These are phyloP conservation scores for Fusarium sambucinum DNA, from an alignment of 2,329 filamentous ascomycete species.

Conservation along the genomic window DNA sequence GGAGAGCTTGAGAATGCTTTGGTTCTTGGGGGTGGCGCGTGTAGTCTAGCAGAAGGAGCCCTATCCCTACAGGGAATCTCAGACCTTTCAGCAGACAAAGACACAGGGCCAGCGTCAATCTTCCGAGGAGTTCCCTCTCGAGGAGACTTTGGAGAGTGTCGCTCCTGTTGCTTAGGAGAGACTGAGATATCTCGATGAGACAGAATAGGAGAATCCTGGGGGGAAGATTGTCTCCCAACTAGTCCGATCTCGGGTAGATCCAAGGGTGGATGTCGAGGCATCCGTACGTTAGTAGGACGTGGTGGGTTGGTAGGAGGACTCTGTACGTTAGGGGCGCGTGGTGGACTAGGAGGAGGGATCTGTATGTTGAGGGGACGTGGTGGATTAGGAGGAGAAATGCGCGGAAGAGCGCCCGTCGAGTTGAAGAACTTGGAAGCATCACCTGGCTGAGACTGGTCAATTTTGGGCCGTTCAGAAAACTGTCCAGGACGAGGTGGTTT, in stretches of 20 bases:
- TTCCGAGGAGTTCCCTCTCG: not conserved
- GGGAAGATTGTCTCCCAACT: not conserved
- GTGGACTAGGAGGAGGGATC: not conserved
- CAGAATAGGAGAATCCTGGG: not conserved
- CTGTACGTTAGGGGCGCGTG: not conserved
- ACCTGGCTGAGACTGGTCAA: slow-evolving; percentile 4
- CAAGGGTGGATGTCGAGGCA: slow-evolving; percentile 12
- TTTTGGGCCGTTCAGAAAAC: slow-evolving; percentile 37
- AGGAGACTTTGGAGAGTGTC: not conserved
- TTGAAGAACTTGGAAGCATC: slow-evolving; percentile 3
- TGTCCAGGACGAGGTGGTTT: slow-evolving; percentile 40
- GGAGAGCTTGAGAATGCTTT: not conserved
- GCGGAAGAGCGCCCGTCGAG: not conserved
- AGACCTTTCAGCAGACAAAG: not conserved
- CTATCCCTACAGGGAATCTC: not conserved
- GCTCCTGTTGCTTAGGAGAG: not conserved
- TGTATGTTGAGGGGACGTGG: not conserved
- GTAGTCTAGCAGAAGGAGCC: not conserved
- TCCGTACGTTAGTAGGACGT: not conserved
- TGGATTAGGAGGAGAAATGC: not conserved
- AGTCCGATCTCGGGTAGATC: slow-evolving; percentile 39
- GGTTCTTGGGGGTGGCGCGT: not conserved
- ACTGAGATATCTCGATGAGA: not conserved
- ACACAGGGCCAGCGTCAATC: not conserved
- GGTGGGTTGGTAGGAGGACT: not conserved